Percentiles rank a stretch among this genome's conserved stretches.
Conservation (phyloP, 1,284 basidiomycete species). For the Leccinum huronense region DNA sequence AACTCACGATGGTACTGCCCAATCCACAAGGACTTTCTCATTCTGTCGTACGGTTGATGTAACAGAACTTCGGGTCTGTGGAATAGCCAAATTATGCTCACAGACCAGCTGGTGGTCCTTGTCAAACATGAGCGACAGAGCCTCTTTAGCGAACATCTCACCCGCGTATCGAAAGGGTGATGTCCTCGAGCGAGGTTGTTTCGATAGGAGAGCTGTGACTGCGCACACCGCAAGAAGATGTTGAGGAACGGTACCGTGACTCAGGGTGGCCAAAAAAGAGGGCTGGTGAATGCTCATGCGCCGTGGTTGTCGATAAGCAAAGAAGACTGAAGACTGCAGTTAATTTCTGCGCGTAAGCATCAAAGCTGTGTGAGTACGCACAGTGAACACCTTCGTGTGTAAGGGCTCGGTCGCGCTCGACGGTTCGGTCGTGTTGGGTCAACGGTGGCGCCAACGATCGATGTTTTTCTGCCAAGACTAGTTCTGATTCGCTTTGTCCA, state of each 20-base stretch:
- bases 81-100: constrained; percentile 56
- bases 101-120: constrained; percentile 52
- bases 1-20: constrained; percentile 31
- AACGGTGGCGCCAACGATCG: constrained; percentile 39
- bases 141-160: constrained; percentile 66
- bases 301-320: constrained; percentile 74
- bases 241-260: constrained; percentile 60
- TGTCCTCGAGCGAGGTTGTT: constrained; percentile 58
- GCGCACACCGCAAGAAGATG: constrained; percentile 73
- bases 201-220: constrained; percentile 69
- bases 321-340: constrained; percentile 57
- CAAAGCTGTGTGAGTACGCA: constrained; percentile 38
- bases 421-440: constrained; percentile 32
- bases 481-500: constrained; percentile 30
- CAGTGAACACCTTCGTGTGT: constrained; percentile 73
- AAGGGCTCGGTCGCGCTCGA: constrained; percentile 58
- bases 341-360: constrained; percentile 8
- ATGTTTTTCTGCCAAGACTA: constrained; percentile 15
- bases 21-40: constrained; percentile 44
- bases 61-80: constrained; percentile 72
- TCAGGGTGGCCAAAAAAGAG: constrained; percentile 63
- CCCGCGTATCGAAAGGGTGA: constrained; percentile 63
- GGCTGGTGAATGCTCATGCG: constrained; percentile 73
- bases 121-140: constrained; percentile 69
- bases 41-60: constrained; percentile 65